Percentiles rank a stretch among this genome's conserved stretches.
Evolutionary conservation across 495 filamentous ascomycete species (phyloP).

Genomic region (Talaromyces thailandensis): DNA sequence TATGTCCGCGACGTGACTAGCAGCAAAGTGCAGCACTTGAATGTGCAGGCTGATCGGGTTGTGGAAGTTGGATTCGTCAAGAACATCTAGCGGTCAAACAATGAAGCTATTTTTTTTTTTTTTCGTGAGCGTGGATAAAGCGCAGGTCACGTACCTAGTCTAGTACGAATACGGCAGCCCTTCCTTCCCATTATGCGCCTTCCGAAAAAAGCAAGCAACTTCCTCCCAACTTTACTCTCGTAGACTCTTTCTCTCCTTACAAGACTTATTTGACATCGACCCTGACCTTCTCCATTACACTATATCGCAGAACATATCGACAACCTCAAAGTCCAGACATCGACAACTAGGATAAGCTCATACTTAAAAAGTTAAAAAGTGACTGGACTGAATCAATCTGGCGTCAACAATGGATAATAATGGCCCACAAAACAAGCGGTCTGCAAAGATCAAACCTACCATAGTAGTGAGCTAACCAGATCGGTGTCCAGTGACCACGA

Average conservation of each 20-base stretch:
- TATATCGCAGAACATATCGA: not conserved
- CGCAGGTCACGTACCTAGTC: not conserved
- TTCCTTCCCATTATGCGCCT: not conserved
- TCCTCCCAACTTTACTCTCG: not conserved
- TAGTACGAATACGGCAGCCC: not conserved
- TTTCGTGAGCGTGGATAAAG: not conserved
- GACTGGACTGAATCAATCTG: not conserved
- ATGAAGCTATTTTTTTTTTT: not conserved
- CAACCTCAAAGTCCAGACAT: not conserved
- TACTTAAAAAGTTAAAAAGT: not conserved
- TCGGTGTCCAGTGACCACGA: not conserved
- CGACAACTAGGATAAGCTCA: not conserved
- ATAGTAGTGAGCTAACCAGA: not conserved
- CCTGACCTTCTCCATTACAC: not conserved
- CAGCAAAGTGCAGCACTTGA: constrained; percentile 51
- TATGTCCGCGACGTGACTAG: constrained; percentile 65
- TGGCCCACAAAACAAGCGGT: not conserved
- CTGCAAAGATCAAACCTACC: not conserved
- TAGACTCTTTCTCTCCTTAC: not conserved
- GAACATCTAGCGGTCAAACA: constrained; percentile 35
- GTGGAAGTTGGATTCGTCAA: constrained; percentile 68
- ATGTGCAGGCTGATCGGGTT: constrained; percentile 49
- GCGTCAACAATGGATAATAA: not conserved
- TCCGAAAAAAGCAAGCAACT: not conserved
- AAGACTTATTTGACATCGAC: not conserved